Evolutionary conservation across 257 asterid species (phyloP).

Genomic region (Lycium barbarum): DNA sequence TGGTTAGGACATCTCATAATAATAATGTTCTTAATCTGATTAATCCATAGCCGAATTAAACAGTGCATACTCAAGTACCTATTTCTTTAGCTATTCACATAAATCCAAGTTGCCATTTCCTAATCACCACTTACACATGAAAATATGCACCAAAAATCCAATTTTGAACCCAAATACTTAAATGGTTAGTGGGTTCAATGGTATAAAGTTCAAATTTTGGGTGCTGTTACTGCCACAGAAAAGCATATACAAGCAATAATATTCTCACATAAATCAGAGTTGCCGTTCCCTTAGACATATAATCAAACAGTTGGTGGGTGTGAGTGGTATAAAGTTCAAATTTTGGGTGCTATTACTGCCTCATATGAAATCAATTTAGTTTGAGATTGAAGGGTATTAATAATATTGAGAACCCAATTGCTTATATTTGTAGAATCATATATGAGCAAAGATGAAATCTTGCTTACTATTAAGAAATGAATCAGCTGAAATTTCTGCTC

Average conservation of each 20-base stretch:
- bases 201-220: background rate
- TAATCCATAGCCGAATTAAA: slow-evolving; percentile 27
- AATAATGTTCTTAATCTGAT: slow-evolving; percentile 69
- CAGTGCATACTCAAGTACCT: slow-evolving; percentile 36
- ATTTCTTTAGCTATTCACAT: slow-evolving; percentile 34
- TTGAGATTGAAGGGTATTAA: background rate
- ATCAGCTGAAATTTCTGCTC: background rate
- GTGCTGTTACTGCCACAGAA: background rate
- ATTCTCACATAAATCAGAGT: no score
- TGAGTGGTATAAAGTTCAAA: no score
- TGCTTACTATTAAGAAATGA: background rate
- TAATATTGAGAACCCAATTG: background rate
- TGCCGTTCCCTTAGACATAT: no score
- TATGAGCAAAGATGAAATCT: no score
- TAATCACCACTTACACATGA: background rate
- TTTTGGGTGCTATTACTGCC: no score
- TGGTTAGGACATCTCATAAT: slow-evolving; percentile 70
- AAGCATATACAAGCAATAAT: background rate
- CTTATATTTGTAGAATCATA: background rate
- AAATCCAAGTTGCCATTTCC: slow-evolving; percentile 43
- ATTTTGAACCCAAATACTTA: background rate
- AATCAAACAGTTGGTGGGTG: no score
- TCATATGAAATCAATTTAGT: background rate
- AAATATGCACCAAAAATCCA: background rate
- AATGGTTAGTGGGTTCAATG: background rate